These are phyloP conservation scores for Boletus smithii DNA, from an alignment of 1,284 basidiomycete genomes.

Conservation along the genomic window DNA sequence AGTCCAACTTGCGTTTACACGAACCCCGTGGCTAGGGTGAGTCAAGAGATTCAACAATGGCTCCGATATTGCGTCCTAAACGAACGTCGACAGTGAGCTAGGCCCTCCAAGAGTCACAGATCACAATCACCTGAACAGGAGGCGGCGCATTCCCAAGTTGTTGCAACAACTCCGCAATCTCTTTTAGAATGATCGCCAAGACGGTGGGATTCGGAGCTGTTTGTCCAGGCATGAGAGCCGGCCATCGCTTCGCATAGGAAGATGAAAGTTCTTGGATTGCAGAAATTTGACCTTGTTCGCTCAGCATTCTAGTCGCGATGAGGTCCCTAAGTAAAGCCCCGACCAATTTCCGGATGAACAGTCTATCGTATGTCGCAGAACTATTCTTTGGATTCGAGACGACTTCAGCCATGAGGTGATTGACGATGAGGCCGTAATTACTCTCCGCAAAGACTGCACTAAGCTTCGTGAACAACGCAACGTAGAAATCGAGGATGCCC, in stretches of 20 bases:
- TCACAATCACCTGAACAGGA: slow-evolving; percentile 68
- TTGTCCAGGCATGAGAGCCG: slow-evolving; percentile 86
- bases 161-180: slow-evolving; percentile 81
- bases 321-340: slow-evolving; percentile 81
- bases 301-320: slow-evolving; percentile 83
- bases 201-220: slow-evolving; percentile 68
- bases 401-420: slow-evolving; percentile 79
- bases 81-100: slow-evolving; percentile 2
- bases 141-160: slow-evolving; percentile 91
- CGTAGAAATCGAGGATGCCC: slow-evolving; percentile 89
- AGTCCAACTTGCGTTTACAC: slow-evolving; percentile 84
- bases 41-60: slow-evolving; percentile 82
- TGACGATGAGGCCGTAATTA: slow-evolving; percentile 78
- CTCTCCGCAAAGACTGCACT: slow-evolving; percentile 79
- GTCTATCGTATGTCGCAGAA: slow-evolving; percentile 66
- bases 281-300: slow-evolving; percentile 89
- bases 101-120: background rate
- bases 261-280: slow-evolving; percentile 86
- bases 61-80: slow-evolving; percentile 79
- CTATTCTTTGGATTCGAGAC: slow-evolving; percentile 55
- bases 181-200: slow-evolving; percentile 76
- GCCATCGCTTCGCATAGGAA: slow-evolving; percentile 87
- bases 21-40: slow-evolving; percentile 85
- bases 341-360: slow-evolving; percentile 73
- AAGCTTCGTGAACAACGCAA: slow-evolving; percentile 71